Conservation (phyloP, 352 stramenopile genomes). For the Aphanomyces invadans region DNA sequence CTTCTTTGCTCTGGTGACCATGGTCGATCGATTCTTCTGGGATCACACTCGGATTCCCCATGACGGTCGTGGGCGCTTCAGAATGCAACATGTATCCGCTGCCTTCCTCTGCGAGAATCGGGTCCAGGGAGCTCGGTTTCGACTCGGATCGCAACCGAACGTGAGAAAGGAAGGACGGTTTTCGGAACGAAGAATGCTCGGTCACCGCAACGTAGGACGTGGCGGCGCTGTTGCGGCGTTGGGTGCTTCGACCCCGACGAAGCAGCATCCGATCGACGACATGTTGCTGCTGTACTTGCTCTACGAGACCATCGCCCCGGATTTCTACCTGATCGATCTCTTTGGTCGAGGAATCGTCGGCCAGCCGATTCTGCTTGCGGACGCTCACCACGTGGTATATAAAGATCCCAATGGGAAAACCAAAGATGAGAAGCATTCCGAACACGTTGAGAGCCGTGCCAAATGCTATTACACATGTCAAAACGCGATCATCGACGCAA, state of each 20-base stretch:
- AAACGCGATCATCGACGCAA: background rate
- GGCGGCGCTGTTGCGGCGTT: too few relatives aligned
- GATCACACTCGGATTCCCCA: background rate
- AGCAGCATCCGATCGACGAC: constrained; percentile 6
- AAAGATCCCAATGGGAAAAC: background rate
- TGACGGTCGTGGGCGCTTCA: background rate
- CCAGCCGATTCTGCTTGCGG: background rate
- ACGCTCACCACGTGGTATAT: constrained; percentile 7
- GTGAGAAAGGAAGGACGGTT: background rate
- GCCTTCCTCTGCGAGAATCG: background rate
- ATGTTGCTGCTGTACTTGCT: constrained; percentile 6
- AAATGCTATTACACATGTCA: background rate
- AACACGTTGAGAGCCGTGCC: background rate
- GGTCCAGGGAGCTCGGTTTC: background rate
- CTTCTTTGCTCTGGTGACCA: background rate
- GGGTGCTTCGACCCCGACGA: background rate
- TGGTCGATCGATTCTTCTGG: background rate
- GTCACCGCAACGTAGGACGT: too few relatives aligned
- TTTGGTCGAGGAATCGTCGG: background rate
- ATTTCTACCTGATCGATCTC: background rate
- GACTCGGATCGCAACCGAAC: background rate
- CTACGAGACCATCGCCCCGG: background rate
- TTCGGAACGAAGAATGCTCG: background rate
- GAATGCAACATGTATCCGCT: background rate
- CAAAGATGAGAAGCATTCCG: constrained; percentile 11